These are phyloP conservation scores for Saprolegnia parasitica DNA, from an alignment of 352 stramenopile species.

Conservation along the genomic window DNA sequence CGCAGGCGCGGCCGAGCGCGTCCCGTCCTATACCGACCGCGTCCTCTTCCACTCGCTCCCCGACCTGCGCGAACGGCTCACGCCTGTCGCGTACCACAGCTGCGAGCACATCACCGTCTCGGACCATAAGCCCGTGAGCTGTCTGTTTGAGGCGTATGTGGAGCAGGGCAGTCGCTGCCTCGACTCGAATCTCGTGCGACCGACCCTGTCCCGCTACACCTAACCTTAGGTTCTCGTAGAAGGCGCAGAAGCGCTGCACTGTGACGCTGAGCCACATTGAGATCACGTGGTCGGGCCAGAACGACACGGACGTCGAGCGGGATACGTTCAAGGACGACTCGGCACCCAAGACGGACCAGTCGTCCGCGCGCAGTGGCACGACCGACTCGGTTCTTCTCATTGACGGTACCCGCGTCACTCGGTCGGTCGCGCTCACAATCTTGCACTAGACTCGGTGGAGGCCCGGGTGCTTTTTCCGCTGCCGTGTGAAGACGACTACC, in stretches of 20 bases:
- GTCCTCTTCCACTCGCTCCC: conserved; percentile 78
- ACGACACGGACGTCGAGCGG: conserved; percentile 3
- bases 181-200: not conserved
- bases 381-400: not conserved
- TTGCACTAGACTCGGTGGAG: conserved; percentile 6
- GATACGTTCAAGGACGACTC: conserved; percentile 3
- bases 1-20: conserved; percentile 57
- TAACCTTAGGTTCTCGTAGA: not conserved
- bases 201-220: not conserved
- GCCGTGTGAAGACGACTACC: conserved; percentile 66
- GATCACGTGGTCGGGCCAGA: not conserved
- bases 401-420: not conserved
- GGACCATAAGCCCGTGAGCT: conserved; percentile 81
- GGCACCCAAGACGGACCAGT: not conserved
- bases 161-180: conserved; percentile 7
- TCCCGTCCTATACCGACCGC: conserved; percentile 87
- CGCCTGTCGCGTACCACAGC: conserved; percentile 67
- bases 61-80: conserved; percentile 46
- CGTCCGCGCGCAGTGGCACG: not conserved
- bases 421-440: not conserved
- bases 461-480: conserved; percentile 60
- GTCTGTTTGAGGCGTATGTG: conserved; percentile 47
- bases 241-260: not conserved
- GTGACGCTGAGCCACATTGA: conserved; percentile 14
- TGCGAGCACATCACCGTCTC: conserved; percentile 68